Percentiles rank a stretch among this genome's conserved stretches.
Conservation (phyloP, 495 filamentous ascomycete genomes). For the Aspergillus saccharolyticus region DNA sequence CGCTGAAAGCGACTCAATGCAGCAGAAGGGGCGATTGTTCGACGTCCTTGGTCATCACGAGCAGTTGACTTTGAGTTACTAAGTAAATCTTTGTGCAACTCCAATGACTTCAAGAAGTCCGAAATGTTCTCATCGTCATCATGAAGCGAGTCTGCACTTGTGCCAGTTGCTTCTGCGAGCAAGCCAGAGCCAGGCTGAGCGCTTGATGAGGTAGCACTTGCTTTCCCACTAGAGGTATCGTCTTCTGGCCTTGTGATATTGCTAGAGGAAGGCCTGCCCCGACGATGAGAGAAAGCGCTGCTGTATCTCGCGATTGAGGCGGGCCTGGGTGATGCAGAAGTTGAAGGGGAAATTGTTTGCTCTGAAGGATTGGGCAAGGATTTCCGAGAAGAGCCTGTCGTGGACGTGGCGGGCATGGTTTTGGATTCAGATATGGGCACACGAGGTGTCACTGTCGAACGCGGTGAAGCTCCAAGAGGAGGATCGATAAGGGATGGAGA, state of each 20-base stretch:
- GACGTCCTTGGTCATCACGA: constrained; percentile 53
- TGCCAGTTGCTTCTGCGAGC: constrained; percentile 67
- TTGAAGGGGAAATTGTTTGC: constrained; percentile 54
- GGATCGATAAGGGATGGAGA: constrained; percentile 64
- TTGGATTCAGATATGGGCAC: constrained; percentile 57
- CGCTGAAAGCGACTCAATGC: constrained; percentile 72
- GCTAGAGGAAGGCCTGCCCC: constrained; percentile 68
- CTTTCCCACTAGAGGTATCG: constrained; percentile 85
- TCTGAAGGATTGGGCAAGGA: constrained; percentile 47
- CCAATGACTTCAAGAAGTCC: constrained; percentile 83
- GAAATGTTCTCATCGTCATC: constrained; percentile 89
- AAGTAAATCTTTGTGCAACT: constrained; percentile 71
- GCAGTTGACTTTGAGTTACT: constrained; percentile 55
- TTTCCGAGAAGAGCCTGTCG: constrained; percentile 34
- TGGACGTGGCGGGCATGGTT: constrained; percentile 55
- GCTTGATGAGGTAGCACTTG: constrained; percentile 73
- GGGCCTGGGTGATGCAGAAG: constrained; percentile 69
- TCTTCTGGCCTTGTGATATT: constrained; percentile 71
- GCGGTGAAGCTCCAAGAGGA: constrained; percentile 55
- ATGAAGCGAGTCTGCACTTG: constrained; percentile 73
- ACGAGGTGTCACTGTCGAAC: constrained; percentile 47
- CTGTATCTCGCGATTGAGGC: constrained; percentile 64
- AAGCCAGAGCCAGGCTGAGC: constrained; percentile 83
- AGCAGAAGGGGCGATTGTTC: constrained; percentile 53
- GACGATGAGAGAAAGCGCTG: constrained; percentile 85